These are phyloP conservation scores for Suillus weaverae DNA, from an alignment of 768 basidiomycete species.

Conservation along the genomic window DNA sequence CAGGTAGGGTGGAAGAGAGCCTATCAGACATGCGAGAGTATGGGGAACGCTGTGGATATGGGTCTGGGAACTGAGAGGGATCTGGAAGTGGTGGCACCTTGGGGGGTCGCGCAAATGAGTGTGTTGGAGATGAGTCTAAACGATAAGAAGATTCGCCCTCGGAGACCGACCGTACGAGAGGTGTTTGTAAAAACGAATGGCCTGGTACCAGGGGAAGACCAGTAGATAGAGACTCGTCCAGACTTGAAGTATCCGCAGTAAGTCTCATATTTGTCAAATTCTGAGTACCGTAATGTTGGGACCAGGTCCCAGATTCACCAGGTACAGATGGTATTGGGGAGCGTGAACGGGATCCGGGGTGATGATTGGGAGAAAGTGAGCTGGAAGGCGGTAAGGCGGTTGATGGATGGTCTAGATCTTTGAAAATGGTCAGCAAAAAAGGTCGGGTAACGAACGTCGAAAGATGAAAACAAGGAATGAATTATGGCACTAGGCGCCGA, in stretches of 20 bases:
- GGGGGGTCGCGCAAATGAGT: constrained; percentile 43
- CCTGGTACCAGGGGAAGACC: constrained; percentile 18
- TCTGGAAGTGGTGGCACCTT: constrained; percentile 54
- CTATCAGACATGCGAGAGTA: constrained; percentile 39
- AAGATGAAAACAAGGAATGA: constrained; percentile 19
- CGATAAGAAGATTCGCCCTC: constrained; percentile 41
- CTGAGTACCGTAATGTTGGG: constrained; percentile 20
- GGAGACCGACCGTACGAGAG: constrained; percentile 39
- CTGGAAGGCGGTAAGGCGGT: constrained; percentile 32
- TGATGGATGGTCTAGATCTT: constrained; percentile 31
- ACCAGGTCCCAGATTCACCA: constrained; percentile 26
- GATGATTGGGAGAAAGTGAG: constrained; percentile 32
- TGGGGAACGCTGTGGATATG: constrained; percentile 60
- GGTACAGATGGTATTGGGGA: constrained; percentile 38
- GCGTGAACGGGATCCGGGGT: constrained; percentile 37
- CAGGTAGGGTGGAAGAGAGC: constrained; percentile 44
- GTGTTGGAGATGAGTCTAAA: constrained; percentile 36
- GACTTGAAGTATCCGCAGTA: constrained; percentile 13
- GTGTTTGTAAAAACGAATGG: constrained; percentile 32
- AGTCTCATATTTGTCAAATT: constrained; percentile 21
- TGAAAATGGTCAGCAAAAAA: constrained; percentile 20
- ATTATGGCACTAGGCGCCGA: constrained; percentile 23
- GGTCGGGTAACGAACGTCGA: constrained; percentile 16
- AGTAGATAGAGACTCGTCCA: constrained; percentile 19
- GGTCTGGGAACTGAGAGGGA: constrained; percentile 70